These are phyloP conservation scores for Colletotrichum godetiae DNA, from an alignment of 2,329 filamentous ascomycete species.

Conservation along the genomic window DNA sequence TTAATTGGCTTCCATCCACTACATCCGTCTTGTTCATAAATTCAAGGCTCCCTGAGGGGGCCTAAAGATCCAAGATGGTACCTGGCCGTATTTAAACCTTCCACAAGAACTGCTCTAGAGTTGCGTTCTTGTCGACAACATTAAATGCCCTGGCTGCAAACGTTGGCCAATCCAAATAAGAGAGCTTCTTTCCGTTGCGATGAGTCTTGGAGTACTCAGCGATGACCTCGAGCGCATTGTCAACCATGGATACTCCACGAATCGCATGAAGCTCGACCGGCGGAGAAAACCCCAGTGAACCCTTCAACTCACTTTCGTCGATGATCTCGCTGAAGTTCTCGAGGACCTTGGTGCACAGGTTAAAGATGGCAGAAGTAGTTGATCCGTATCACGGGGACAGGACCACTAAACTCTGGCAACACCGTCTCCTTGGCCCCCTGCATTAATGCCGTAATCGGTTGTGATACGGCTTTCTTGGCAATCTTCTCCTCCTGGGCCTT, in stretches of 20 bases:
- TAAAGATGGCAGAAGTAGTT: neutral
- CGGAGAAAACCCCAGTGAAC: neutral
- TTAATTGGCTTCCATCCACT: too few relatives aligned
- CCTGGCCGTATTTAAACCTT: neutral
- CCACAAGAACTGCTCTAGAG: neutral
- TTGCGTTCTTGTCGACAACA: neutral
- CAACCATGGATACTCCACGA: neutral
- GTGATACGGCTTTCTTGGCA: neutral
- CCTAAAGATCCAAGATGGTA: neutral
- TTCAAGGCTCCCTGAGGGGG: too few relatives aligned
- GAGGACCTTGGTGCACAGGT: neutral
- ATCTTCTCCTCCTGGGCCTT: neutral
- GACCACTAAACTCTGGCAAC: neutral
- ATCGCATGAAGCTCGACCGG: neutral
- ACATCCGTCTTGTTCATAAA: too few relatives aligned
- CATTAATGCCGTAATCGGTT: neutral
- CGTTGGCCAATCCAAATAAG: neutral
- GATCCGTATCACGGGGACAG: neutral
- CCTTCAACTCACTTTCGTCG: neutral
- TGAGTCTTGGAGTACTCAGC: neutral
- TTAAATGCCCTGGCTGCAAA: neutral
- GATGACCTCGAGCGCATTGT: neutral
- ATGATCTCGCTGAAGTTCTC: neutral
- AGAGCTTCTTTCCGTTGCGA: neutral
- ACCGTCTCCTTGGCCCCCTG: neutral